Evolutionary conservation across 73 alveolate species (phyloP).

Genomic region (Uronychia binucleata): DNA sequence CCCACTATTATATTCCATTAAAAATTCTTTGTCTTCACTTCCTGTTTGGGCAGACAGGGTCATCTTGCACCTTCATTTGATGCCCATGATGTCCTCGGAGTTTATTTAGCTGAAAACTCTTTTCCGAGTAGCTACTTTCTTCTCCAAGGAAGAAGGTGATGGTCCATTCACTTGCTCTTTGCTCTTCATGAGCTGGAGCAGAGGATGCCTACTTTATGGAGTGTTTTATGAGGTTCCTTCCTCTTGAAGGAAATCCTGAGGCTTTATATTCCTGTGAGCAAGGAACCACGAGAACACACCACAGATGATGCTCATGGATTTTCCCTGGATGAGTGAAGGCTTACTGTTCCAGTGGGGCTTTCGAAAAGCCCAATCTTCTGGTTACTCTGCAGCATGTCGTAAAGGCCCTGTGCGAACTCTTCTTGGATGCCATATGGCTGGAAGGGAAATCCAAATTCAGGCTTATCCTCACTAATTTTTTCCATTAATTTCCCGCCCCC

Average conservation of each 20-base stretch:
- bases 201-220: neutral
- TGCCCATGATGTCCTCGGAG: neutral
- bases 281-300: constrained; percentile 23
- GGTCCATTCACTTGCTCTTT: neutral
- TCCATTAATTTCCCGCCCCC: no score
- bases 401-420: constrained; percentile 1
- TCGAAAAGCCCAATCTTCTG: constrained; percentile 41
- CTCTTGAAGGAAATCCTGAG: neutral
- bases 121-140: neutral
- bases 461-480: neutral
- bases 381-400: constrained; percentile 6
- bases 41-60: neutral
- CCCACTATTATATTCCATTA: neutral
- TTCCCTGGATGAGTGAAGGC: constrained; percentile 24
- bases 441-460: neutral
- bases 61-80: neutral
- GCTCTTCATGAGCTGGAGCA: neutral
- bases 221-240: neutral
- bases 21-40: neutral
- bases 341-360: constrained; percentile 59
- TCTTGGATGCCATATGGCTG: neutral
- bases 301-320: constrained; percentile 45
- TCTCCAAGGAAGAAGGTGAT: neutral
- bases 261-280: neutral
- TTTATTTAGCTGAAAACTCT: neutral